Conservation (phyloP, 2,329 filamentous ascomycete genomes). For the Pseudocercospora ulei region DNA sequence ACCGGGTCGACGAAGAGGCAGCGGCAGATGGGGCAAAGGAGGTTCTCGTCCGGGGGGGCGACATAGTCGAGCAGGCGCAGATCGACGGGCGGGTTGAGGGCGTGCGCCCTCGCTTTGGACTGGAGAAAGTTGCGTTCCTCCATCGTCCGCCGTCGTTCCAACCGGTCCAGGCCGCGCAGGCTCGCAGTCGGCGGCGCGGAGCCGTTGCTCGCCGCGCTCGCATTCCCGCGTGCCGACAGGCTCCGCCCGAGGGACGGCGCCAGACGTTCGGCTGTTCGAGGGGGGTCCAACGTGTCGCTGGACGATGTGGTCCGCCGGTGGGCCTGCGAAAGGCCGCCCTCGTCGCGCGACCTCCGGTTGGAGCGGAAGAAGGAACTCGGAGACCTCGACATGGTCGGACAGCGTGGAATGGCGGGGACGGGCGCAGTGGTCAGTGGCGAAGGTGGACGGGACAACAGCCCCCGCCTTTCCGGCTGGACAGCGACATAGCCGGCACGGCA, state of each 20-base stretch:
- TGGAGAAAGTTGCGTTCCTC: slow-evolving; percentile 29
- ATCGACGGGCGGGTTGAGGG: slow-evolving; percentile 41
- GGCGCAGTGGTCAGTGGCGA: too few species aligned
- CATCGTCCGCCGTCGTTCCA: slow-evolving; percentile 31
- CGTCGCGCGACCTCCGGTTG: slow-evolving; percentile 14
- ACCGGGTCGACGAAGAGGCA: slow-evolving; percentile 53
- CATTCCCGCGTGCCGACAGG: slow-evolving; percentile 13
- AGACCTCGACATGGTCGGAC: slow-evolving; percentile 17
- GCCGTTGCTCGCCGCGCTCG: slow-evolving; percentile 7
- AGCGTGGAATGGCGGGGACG: too few species aligned
- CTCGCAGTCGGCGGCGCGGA: slow-evolving; percentile 3
- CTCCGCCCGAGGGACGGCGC: slow-evolving; percentile 12
- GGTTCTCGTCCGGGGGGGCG: slow-evolving; percentile 48
- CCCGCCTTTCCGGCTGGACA: too few species aligned
- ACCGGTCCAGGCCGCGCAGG: slow-evolving; percentile 27
- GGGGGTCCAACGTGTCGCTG: slow-evolving; percentile 8
- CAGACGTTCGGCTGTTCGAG: slow-evolving; percentile 1
- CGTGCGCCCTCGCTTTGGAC: slow-evolving; percentile 25
- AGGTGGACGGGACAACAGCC: too few species aligned
- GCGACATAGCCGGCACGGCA: too few species aligned
- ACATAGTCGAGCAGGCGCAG: slow-evolving; percentile 51
- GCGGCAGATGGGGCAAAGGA: slow-evolving; percentile 56
- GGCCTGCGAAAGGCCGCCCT: slow-evolving; percentile 9
- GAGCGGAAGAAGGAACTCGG: slow-evolving; percentile 19
- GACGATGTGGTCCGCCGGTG: slow-evolving; percentile 16